Evolutionary conservation across 2,329 filamentous ascomycete genomes (phyloP).

Genomic region (Hyphodiscus sp.): DNA sequence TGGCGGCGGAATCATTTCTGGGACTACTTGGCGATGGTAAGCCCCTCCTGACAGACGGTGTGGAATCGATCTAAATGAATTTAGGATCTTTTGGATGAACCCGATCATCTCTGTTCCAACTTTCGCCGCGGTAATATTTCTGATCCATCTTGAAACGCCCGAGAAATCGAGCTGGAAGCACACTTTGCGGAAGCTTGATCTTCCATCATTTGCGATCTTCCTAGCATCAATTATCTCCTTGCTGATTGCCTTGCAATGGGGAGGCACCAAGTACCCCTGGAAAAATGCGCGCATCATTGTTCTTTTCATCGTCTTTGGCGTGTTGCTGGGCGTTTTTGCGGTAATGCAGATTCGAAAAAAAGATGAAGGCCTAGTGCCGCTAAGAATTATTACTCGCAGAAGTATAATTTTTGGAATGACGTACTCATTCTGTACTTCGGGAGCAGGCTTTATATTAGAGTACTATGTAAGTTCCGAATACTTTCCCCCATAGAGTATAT

Average conservation of each 20-base stretch:
- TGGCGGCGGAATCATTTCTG: constrained; percentile 56
- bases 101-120: too few relatives aligned
- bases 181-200: not conserved
- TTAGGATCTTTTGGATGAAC: too few relatives aligned
- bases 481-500: not conserved
- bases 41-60: too few relatives aligned
- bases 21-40: constrained; percentile 55
- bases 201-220: not conserved
- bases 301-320: constrained; percentile 28
- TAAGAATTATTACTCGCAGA: not conserved
- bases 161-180: constrained; percentile 39
- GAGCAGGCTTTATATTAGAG: constrained; percentile 31
- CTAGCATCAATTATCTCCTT: constrained; percentile 28
- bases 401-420: not conserved
- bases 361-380: constrained; percentile 26
- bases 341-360: constrained; percentile 33
- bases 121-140: too few relatives aligned
- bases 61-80: too few relatives aligned
- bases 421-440: constrained; percentile 17
- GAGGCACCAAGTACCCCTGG: constrained; percentile 34
- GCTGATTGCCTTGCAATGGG: constrained; percentile 36
- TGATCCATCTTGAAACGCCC: too few relatives aligned
- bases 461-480: not conserved
- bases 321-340: constrained; percentile 28
- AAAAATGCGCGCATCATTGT: constrained; percentile 29